Percentiles rank a stretch among this genome's conserved stretches.
phyloP scores from a whole-genome alignment of 2,329 filamentous ascomycete species.

The Aspergillus latus region DNA sequence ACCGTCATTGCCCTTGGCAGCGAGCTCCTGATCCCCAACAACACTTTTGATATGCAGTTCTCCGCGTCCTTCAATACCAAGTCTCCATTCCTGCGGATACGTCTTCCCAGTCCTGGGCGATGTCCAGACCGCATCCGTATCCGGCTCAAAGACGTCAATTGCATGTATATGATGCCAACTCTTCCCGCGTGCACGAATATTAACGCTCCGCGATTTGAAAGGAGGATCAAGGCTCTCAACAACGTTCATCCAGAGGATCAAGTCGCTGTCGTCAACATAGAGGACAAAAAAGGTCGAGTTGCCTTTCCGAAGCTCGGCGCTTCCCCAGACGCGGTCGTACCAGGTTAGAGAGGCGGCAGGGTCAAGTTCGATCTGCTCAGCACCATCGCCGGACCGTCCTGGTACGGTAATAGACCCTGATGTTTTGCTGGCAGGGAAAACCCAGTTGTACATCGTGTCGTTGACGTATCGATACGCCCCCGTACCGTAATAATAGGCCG shows the following conservation, averaged over 20 bases:
- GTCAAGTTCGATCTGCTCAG: not conserved
- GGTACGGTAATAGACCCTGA: not conserved
- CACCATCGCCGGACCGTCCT: not conserved
- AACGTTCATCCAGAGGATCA: not conserved
- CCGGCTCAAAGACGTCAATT: not conserved
- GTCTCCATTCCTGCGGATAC: not conserved
- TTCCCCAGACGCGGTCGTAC: not conserved
- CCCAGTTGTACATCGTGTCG: not conserved
- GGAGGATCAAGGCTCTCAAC: not conserved
- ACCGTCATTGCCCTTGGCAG: not conserved
- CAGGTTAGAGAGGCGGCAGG: not conserved
- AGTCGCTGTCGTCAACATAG: not conserved
- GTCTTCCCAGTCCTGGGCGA: not conserved
- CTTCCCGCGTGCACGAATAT: not conserved
- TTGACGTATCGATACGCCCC: not conserved
- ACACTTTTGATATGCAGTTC: not conserved
- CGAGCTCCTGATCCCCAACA: not conserved
- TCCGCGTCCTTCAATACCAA: not conserved
- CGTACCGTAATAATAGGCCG: not conserved
- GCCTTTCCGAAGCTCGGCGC: not conserved
- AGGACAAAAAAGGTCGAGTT: not conserved
- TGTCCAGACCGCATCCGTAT: not conserved
- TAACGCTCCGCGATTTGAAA: not conserved
- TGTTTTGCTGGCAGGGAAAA: not conserved
- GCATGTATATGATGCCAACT: not conserved